Conservation (phyloP, 1,284 basidiomycete species). For the Pascua sp. region DNA sequence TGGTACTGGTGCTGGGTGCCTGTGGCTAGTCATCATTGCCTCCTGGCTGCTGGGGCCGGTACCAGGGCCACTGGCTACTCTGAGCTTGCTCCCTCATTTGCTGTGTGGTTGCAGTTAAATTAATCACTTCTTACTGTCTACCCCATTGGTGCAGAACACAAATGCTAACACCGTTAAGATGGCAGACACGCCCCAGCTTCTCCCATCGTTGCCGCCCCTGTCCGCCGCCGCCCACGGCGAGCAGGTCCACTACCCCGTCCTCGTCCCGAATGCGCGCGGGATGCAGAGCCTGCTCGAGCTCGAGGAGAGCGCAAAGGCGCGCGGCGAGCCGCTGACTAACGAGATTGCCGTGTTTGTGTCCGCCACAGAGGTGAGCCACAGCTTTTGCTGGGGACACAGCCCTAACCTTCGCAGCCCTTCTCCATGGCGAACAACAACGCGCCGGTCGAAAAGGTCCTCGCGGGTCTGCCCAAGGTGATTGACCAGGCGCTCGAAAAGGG, state of each 20-base stretch:
- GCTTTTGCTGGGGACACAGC: not conserved
- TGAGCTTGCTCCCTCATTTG: slow-evolving; percentile 55
- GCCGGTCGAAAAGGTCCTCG: slow-evolving; percentile 67
- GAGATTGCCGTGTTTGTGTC: slow-evolving; percentile 89
- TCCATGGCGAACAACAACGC: slow-evolving; percentile 80
- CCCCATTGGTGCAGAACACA: slow-evolving; percentile 24
- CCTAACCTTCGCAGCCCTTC: slow-evolving; percentile 56
- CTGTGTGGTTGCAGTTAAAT: not conserved
- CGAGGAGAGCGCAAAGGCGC: slow-evolving; percentile 24
- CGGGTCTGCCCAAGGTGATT: slow-evolving; percentile 62
- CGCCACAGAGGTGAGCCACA: slow-evolving; percentile 63
- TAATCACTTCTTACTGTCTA: too few species aligned
- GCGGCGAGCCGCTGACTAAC: slow-evolving; percentile 54
- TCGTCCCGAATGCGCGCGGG: slow-evolving; percentile 80
- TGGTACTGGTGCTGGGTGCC: too few species aligned
- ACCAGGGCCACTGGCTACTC: slow-evolving; percentile 85
- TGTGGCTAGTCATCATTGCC: too few species aligned
- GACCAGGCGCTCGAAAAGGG: slow-evolving; percentile 60
- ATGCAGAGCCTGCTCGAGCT: slow-evolving; percentile 62
- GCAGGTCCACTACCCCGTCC: slow-evolving; percentile 70
- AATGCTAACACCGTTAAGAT: slow-evolving; percentile 56
- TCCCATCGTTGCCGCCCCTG: slow-evolving; percentile 26
- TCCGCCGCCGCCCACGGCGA: slow-evolving; percentile 45
- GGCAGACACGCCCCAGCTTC: slow-evolving; percentile 69
- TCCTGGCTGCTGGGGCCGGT: too few species aligned